phyloP scores from a whole-genome alignment of 2,329 filamentous ascomycete species.

The Penicillium paneum region DNA sequence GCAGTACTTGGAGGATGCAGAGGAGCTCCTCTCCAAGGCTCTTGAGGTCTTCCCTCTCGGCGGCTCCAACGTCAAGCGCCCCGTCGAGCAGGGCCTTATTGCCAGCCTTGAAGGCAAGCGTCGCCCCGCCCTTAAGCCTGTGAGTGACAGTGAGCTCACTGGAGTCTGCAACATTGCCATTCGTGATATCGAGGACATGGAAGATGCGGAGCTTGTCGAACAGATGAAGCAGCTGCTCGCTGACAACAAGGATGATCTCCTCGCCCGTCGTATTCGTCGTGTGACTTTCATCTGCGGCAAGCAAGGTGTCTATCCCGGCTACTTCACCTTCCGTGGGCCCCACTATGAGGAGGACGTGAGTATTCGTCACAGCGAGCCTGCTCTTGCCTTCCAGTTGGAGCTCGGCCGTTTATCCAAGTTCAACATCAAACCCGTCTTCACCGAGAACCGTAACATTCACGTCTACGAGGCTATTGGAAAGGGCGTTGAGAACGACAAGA shows the following conservation, averaged over 20 bases:
- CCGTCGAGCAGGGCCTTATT: conserved; percentile 58
- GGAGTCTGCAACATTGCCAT: conserved; percentile 92
- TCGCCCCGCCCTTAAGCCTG: conserved; percentile 54
- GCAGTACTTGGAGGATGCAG: conserved; percentile 88
- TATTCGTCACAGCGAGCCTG: conserved; percentile 95
- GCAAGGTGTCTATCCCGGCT: conserved; percentile 90
- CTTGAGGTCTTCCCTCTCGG: conserved; percentile 73
- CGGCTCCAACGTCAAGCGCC: conserved; percentile 56
- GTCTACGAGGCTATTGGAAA: conserved; percentile 97
- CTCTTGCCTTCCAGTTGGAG: conserved; percentile 97
- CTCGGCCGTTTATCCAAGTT: conserved; percentile 92
- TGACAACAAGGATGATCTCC: conserved; percentile 78
- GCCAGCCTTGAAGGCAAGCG: conserved; percentile 73
- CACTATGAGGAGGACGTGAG: conserved; percentile 85
- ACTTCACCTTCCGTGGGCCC: conserved; percentile 97
- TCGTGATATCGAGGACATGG: conserved; percentile 76
- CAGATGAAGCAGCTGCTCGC: conserved; percentile 74
- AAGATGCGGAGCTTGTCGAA: conserved; percentile 74
- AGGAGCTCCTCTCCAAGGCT: conserved; percentile 79
- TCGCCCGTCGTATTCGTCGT: conserved; percentile 77
- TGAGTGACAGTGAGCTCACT: conserved; percentile 72
- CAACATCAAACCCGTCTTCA: conserved; percentile 97
- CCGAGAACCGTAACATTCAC: conserved; percentile 98
- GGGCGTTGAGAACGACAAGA: conserved; percentile 78
- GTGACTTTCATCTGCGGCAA: conserved; percentile 95